Conservation (phyloP, 164 flowering plant species). For the Aristolochia fimbriata region DNA sequence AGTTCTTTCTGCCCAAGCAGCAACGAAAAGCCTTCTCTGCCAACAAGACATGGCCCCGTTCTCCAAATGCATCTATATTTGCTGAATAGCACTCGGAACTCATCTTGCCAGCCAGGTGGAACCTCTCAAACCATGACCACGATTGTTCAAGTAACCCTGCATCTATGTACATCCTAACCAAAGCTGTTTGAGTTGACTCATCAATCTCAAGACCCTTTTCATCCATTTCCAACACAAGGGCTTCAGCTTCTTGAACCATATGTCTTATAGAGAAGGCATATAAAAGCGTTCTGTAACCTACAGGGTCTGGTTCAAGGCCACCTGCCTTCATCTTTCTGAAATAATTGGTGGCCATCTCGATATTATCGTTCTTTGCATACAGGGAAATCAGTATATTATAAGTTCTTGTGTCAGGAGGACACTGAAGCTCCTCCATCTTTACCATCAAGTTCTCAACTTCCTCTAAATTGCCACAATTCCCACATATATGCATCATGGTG, state of each 20-base stretch:
- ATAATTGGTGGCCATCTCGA: conserved; percentile 44
- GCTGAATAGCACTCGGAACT: conserved; percentile 87
- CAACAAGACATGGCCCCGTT: conserved; percentile 52
- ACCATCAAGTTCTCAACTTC: conserved; percentile 58
- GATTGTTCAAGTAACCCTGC: conserved; percentile 62
- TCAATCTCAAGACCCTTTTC: conserved; percentile 53
- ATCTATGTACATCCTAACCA: conserved; percentile 84
- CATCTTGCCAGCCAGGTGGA: conserved; percentile 57
- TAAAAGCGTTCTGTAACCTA: conserved; percentile 78
- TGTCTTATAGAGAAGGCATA: conserved; percentile 78
- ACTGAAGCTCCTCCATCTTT: conserved; percentile 68
- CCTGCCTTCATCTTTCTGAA: conserved; percentile 60
- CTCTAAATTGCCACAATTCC: conserved; percentile 58
- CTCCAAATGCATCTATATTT: conserved; percentile 88
- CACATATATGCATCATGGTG: conserved; percentile 87
- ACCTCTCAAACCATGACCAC: conserved; percentile 84
- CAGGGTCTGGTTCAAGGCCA: conserved; percentile 55
- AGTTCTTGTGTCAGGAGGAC: conserved; percentile 81
- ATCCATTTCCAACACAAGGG: conserved; percentile 67
- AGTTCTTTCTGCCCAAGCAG: conserved; percentile 38
- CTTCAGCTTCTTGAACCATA: conserved; percentile 74
- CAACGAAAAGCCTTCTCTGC: conserved; percentile 71
- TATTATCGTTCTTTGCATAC: conserved; percentile 54
- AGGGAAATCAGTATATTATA: conserved; percentile 84
- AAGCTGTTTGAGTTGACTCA: conserved; percentile 79